phyloP scores from a whole-genome alignment of 2,329 filamentous ascomycete species.

The Colletotrichum cuscutae region DNA sequence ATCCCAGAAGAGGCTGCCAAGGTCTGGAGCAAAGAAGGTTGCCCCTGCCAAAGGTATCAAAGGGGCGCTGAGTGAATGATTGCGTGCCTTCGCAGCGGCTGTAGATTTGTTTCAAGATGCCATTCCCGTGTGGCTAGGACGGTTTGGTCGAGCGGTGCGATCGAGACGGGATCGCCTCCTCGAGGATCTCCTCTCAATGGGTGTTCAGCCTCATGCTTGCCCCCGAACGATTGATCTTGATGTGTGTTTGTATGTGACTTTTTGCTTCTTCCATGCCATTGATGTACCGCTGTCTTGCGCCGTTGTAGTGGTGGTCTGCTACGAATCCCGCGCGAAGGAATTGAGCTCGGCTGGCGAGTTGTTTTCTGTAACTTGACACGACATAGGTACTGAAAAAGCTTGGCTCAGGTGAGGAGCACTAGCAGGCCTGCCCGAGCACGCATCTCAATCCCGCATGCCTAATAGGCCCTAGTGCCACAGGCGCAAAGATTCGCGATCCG shows the following conservation, averaged over 20 bases:
- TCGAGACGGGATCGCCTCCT: conserved; percentile 23
- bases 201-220: background rate
- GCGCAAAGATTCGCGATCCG: conserved; percentile 35
- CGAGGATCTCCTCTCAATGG: conserved; percentile 1
- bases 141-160: conserved; percentile 11
- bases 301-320: background rate
- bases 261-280: conserved; percentile 17
- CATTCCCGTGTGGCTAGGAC: conserved; percentile 23
- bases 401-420: conserved; percentile 20
- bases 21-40: conserved; percentile 13
- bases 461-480: conserved; percentile 30
- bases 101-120: conserved; percentile 29
- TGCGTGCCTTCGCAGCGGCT: conserved; percentile 3
- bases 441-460: conserved; percentile 35
- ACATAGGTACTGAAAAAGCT: conserved; percentile 23
- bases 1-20: conserved; percentile 16
- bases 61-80: conserved; percentile 1
- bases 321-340: background rate
- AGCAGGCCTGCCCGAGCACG: conserved; percentile 24
- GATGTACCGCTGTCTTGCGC: conserved; percentile 2
- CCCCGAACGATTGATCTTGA: background rate
- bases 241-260: conserved; percentile 17
- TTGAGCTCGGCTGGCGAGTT: background rate
- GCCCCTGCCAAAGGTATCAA: background rate
- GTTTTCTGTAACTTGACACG: conserved; percentile 22